These are phyloP conservation scores for Pichia nakasei DNA, from an alignment of 805 yeast genomes.

Conservation along the genomic window DNA sequence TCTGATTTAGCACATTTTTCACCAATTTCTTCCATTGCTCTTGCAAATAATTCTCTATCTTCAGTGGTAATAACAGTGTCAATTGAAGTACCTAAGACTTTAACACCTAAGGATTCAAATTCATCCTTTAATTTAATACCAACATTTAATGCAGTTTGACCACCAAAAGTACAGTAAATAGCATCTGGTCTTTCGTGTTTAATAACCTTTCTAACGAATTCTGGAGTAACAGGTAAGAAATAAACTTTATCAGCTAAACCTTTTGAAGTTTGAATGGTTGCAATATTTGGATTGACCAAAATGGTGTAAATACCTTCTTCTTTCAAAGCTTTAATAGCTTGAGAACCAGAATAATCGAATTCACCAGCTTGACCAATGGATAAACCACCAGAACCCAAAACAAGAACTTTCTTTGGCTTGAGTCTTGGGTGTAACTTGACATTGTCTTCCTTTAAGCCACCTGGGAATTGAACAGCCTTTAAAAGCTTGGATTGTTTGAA, in stretches of 20 bases:
- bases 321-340: conserved; percentile 95
- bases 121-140: conserved; percentile 95
- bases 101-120: conserved; percentile 83
- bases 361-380: conserved; percentile 99
- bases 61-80: conserved; percentile 96
- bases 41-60: conserved; percentile 93
- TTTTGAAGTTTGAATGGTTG: conserved; percentile 96
- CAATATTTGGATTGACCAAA: conserved; percentile 94
- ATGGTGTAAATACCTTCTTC: conserved; percentile 97
- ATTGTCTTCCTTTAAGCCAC: conserved; percentile 72
- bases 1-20: conserved; percentile 94
- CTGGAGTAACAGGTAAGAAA: conserved; percentile 95
- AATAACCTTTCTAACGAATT: conserved; percentile 92
- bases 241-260: conserved; percentile 97
- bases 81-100: conserved; percentile 93
- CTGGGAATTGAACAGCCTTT: conserved; percentile 83
- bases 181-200: conserved; percentile 95
- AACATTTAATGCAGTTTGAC: conserved; percentile 94
- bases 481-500: conserved; percentile 45
- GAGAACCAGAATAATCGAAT: conserved; percentile 97
- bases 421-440: conserved; percentile 67
- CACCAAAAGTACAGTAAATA: conserved; percentile 95
- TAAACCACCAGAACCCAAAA: conserved; percentile 96
- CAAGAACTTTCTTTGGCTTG: conserved; percentile 82
- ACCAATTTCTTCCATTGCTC: conserved; percentile 87